A percentile compares a stretch with the other conserved stretches of the same genome.
Conservation (phyloP, 768 basidiomycete species). For the Dioszegia aurantiaca region DNA sequence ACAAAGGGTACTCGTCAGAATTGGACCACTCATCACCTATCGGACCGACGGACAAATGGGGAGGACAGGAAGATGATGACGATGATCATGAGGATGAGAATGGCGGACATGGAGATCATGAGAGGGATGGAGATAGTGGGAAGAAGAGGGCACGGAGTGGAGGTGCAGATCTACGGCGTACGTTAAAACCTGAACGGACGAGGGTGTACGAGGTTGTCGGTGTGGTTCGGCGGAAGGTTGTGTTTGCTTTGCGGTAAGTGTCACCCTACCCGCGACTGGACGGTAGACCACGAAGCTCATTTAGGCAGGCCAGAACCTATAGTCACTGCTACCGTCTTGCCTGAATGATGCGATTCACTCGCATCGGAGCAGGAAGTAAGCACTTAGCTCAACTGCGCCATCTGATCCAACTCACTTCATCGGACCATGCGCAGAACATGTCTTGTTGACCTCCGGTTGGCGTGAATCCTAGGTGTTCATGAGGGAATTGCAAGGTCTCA, state of each 20-base stretch:
- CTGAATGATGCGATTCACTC: slow-evolving; percentile 26
- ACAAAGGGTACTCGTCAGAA: slow-evolving; percentile 47
- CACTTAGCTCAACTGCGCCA: too few species aligned
- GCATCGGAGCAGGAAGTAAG: too few species aligned
- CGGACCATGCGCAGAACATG: too few species aligned
- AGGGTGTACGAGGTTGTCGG: slow-evolving; percentile 48
- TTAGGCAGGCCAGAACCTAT: slow-evolving; percentile 47
- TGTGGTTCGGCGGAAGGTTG: slow-evolving; percentile 48
- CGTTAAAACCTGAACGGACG: slow-evolving; percentile 25
- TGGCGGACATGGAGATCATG: too few species aligned
- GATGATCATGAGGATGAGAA: slow-evolving; percentile 12
- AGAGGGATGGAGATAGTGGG: slow-evolving; percentile 8
- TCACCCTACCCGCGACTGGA: not conserved
- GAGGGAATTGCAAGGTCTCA: too few species aligned
- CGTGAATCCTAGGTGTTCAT: too few species aligned
- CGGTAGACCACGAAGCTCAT: not conserved
- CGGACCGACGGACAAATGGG: slow-evolving; percentile 6
- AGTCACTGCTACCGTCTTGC: slow-evolving; percentile 49
- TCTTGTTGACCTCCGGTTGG: too few species aligned
- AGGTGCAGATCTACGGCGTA: slow-evolving; percentile 15
- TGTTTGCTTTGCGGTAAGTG: slow-evolving; percentile 48
- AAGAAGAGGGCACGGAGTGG: slow-evolving; percentile 9
- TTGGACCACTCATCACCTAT: slow-evolving; percentile 35
- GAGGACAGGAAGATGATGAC: slow-evolving; percentile 18
- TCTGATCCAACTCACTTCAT: too few species aligned